phyloP scores from a whole-genome alignment of 2,329 filamentous ascomycete species.

The Pseudomassariella vexata region DNA sequence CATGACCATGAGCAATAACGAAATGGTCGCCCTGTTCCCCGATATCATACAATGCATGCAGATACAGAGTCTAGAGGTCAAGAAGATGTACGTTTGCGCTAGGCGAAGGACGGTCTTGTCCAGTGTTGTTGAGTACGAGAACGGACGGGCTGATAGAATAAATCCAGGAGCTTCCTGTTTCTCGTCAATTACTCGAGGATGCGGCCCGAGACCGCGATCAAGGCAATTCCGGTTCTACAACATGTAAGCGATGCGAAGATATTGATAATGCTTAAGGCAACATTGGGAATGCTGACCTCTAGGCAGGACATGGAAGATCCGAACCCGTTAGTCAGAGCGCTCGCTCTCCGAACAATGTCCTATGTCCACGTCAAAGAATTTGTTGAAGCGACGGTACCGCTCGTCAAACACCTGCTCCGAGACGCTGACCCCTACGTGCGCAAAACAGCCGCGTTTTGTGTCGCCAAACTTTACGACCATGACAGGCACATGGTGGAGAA shows the following conservation, averaged over 20 bases:
- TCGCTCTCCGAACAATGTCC: slow-evolving; percentile 91
- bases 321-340: slow-evolving; percentile 86
- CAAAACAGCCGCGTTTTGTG: slow-evolving; percentile 93
- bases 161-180: slow-evolving; percentile 85
- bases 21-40: slow-evolving; percentile 96
- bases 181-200: slow-evolving; percentile 94
- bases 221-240: slow-evolving; percentile 82
- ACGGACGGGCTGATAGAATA: too few relatives aligned
- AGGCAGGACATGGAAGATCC: slow-evolving; percentile 82
- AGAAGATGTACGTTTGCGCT: slow-evolving; percentile 80
- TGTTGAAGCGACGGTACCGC: slow-evolving; percentile 80
- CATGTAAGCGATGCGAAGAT: slow-evolving; percentile 57
- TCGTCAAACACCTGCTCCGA: slow-evolving; percentile 75
- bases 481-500: slow-evolving; percentile 83
- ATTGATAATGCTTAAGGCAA: not conserved
- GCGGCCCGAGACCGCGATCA: slow-evolving; percentile 89
- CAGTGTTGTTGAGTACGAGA: too few relatives aligned
- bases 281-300: slow-evolving; percentile 11
- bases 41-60: slow-evolving; percentile 96
- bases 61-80: slow-evolving; percentile 91
- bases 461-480: slow-evolving; percentile 97
- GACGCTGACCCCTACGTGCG: slow-evolving; percentile 93
- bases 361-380: slow-evolving; percentile 97
- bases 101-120: too few relatives aligned
- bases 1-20: slow-evolving; percentile 99